Base-by-base conservation (phyloP, 768 basidiomycete species). In the Collybiopsis confluens region DNA sequence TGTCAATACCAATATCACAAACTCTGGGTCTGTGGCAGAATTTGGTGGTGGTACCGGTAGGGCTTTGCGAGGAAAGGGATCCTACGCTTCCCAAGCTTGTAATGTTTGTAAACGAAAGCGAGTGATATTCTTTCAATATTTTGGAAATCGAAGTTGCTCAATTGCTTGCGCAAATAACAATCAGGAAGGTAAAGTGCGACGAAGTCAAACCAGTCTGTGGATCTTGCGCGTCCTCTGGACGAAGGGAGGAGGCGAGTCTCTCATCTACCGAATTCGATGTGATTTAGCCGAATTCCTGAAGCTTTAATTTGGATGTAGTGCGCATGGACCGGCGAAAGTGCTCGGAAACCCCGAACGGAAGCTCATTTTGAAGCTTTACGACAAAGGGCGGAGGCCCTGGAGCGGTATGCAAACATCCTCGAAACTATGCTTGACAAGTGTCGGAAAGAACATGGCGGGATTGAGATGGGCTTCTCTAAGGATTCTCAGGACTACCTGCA, bases 121-220 rank as follows among this genome's bases (percentile, higher is more conserved):
- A 62, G 71, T 45, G 5, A 26, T 35, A 21, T 10, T 13, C 21
- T 15, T 45, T 21, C 28, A 46, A 26, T 26, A 42, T 46, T 10
- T n/a, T n/a, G n/a, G n/a, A 47, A 26, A 35, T 40, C 23, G 53
- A 55, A 36, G 28, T 48, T 10, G 47, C 13, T 33, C 43, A 23
- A 27, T n/a, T 27, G 11, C 21, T 27, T n/a, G n/a, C n/a, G n/a
- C n/a, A n/a, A n/a, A n/a, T n/a, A n/a, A n/a, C 50, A 40, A 30
- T 38, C 26, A 77, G 77, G 61, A 77, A 77, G 58, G 73, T 69
- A 11, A 76, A 73, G 59, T 79, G 78, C 62, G 74, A 75, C 57
- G 78, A 75, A 26, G 58, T 59, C 40, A 73, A 72, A 57, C 78
- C 78, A 36, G 61, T 70, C 27, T 79, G 78, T 57, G 63, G 66